These are phyloP conservation scores for Komagataella pastoris DNA, from an alignment of 805 yeast species.

Conservation along the genomic window DNA sequence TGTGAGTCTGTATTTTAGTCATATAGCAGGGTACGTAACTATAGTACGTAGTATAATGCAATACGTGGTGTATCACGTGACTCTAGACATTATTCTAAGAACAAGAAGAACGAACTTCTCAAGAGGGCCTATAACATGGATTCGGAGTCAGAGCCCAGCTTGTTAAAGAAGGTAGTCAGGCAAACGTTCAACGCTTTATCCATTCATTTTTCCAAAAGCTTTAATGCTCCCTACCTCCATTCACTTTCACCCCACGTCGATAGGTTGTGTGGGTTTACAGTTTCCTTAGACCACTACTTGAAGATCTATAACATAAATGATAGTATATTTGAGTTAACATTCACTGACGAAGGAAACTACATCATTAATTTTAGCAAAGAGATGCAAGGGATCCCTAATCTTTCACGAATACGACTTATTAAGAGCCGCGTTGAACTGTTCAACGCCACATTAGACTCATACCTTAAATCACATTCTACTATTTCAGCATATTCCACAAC, in stretches of 20 bases:
- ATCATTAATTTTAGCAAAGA: background rate
- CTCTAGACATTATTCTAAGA: too few species aligned
- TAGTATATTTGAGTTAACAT: background rate
- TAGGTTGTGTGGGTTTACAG: background rate
- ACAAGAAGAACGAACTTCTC: too few species aligned
- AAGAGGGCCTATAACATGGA: background rate
- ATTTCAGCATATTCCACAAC: background rate
- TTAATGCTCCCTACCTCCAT: background rate
- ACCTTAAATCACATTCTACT: background rate
- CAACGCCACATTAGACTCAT: background rate
- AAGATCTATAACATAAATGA: background rate
- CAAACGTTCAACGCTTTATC: background rate
- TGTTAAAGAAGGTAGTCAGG: background rate
- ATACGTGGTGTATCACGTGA: too few species aligned
- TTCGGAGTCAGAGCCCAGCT: background rate
- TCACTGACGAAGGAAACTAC: background rate
- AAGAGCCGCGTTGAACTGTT: background rate
- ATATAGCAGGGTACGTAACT: too few species aligned
- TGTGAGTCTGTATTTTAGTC: too few species aligned
- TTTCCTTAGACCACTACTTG: background rate
- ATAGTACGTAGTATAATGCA: too few species aligned
- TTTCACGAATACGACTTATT: background rate
- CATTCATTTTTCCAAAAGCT: background rate
- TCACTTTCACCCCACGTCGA: background rate
- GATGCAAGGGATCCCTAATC: background rate